Base-by-base conservation (phyloP, 495 filamentous ascomycete species). In the Penicillium ochrochloron region DNA sequence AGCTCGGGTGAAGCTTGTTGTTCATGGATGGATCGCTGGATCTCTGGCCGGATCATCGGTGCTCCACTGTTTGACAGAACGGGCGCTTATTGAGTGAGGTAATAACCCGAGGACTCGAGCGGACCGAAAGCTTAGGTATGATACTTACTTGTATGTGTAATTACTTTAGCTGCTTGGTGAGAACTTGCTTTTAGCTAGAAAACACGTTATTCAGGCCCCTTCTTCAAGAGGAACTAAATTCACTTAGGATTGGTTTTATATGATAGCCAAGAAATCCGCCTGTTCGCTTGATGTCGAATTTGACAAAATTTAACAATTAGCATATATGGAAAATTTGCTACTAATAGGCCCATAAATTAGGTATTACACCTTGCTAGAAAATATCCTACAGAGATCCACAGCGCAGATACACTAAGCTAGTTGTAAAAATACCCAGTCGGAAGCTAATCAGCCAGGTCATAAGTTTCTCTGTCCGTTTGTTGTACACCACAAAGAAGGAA, bases 401-500 rank as follows among this genome's bases (percentile, higher is more conserved):
- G 41, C n/a, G 37, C 37, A 41, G 11, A 48, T 0, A 8, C 42
- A 9, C 11, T 25, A 27, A 29, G 21, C 48, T 29, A 11, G n/a
- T 33, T 25, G 27, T 59, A n/a, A 23, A 35, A 35, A 55, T 35
- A 7, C 42, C 41, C 9, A 15, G 57, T 15, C 42, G n/a, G 57
- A 59, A 50, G 2, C 8, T 3, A 29, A 34, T 48, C 57, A 59
- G 42, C 29, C 29, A 6, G 19, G 19, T 23, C 19, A 19, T 25
- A 59, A 11, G 34, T 59, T 48, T n/a, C 53, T 56, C 53, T 66
- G 21, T 60, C 31, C 33, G 41, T 55, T 57, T 68, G 62, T 61
- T 44, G 37, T 64, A 68, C 66, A 68, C 52, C 59, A 61, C 50
- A 50, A 55, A 65, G 48, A 46, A 19, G 37, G 31, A 60, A 52